phyloP scores from a whole-genome alignment of 2,329 filamentous ascomycete genomes.

The Huntiella savannae region DNA sequence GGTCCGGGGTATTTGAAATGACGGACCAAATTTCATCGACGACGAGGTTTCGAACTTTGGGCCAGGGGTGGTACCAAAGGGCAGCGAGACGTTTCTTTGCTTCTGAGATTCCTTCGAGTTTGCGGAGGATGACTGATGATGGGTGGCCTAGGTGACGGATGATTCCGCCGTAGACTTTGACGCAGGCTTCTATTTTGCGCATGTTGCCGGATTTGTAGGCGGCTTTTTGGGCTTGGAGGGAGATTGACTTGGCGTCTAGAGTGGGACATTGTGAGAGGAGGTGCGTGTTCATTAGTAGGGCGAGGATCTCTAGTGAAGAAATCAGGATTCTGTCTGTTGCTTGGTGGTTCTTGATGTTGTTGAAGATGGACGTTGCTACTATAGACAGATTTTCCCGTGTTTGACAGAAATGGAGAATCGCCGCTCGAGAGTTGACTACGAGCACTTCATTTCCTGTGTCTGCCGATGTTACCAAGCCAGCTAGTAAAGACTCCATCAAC shows the following conservation, averaged over 20 bases:
- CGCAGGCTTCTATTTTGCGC: conserved; percentile 59
- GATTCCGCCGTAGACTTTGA: conserved; percentile 61
- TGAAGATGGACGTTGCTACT: conserved; percentile 30
- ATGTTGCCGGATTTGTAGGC: conserved; percentile 73
- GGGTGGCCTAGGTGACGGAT: conserved; percentile 20
- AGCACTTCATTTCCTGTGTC: conserved; percentile 63
- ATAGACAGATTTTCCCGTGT: conserved; percentile 19
- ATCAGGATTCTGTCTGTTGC: conserved; percentile 52
- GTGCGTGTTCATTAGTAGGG: conserved; percentile 53
- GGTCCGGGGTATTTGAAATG: conserved; percentile 12
- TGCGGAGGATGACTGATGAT: conserved; percentile 7
- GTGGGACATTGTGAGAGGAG: conserved; percentile 24
- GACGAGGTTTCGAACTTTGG: conserved; percentile 43
- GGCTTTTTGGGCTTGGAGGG: conserved; percentile 53
- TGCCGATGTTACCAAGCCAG: conserved; percentile 53
- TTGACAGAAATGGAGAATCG: conserved; percentile 29
- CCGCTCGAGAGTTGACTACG: conserved; percentile 47
- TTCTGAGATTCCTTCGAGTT: conserved; percentile 21
- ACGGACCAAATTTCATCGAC: conserved; percentile 41
- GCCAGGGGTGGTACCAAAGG: conserved; percentile 68
- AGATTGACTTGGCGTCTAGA: conserved; percentile 36
- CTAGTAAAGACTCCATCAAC: conserved; percentile 36
- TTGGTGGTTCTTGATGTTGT: conserved; percentile 33
- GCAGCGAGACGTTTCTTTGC: conserved; percentile 50
- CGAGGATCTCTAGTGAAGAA: conserved; percentile 56